Evolutionary conservation across 192 early-diverging fungal species (phyloP), one percentile per base, ranked within the genome.

Genomic region (Funneliformis geosporum): DNA sequence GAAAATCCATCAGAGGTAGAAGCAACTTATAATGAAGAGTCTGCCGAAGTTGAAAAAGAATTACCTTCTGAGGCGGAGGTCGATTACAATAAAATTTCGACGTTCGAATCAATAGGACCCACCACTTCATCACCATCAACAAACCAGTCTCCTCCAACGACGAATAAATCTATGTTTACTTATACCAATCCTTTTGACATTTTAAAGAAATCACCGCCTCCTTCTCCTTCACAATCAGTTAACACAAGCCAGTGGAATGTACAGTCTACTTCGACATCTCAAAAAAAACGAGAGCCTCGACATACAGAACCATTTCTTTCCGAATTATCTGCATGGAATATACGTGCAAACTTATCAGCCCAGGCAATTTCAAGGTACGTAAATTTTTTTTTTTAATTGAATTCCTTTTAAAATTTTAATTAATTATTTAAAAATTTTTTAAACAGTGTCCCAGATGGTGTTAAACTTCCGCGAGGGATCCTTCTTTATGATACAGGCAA

Each of bases 121-220:
- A 47, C 76, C 42, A 73, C 65, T 50, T 28, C 64, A 33, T 75
- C 84, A 14, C 14, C 82, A 33, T 61, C 84, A 27, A 82, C 73
- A 67, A 81, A 83, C 9, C 80, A 67, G 14, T 77, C 82, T 11
- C 73, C 78, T n/a, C 71, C 79, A 14, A 65, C 75, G 33, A 71
- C 80, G 14, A 81, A 76, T 18, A 85, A 83, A 44, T 60, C 80
- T 21, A 47, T 81, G 16, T 87, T 87, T 78, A 87, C 86, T 16
- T 87, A 87, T 67, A 81, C 79, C 38, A 87, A 87, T 50, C 86
- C 86, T 6, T 87, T 87, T 75, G 75, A 85, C 40, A 77, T 84
- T 33, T 83, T 87, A 39, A 79, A 84, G 47, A 82, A 78, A 65
- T 8, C 75, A 2, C 75, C 75, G 1, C 60, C 75, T 5, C 23